phyloP scores from a whole-genome alignment of 495 filamentous ascomycete species.

The Daldinia grandis region DNA sequence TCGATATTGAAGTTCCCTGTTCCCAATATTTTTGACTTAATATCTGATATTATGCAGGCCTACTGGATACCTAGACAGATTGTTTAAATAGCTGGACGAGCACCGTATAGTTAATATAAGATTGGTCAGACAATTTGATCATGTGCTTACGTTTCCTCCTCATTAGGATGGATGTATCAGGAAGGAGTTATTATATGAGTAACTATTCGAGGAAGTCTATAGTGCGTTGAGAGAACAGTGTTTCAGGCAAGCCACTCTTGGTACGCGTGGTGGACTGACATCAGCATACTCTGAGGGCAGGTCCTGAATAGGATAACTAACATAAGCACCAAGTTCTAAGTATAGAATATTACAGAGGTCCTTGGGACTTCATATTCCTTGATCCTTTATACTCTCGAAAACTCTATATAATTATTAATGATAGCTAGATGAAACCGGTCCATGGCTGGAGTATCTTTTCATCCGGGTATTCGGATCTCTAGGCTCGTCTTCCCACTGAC shows the following conservation, averaged over 20 bases:
- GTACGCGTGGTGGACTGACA: background rate
- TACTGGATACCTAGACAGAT: background rate
- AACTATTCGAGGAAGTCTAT: background rate
- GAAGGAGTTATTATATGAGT: background rate
- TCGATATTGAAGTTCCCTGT: background rate
- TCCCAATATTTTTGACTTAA: background rate
- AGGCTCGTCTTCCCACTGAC: background rate
- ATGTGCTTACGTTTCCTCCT: background rate
- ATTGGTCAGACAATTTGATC: background rate
- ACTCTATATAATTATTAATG: no score
- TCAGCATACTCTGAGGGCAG: background rate
- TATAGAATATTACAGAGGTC: background rate
- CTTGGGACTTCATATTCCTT: background rate
- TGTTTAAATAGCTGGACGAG: background rate
- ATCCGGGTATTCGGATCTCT: background rate
- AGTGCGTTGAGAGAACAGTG: background rate
- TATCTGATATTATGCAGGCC: background rate
- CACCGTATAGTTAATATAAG: background rate
- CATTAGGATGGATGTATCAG: no score
- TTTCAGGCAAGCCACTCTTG: background rate
- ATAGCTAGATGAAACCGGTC: background rate
- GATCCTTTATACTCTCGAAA: background rate
- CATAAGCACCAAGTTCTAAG: background rate
- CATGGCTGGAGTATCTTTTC: background rate
- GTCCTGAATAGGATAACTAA: background rate